These are phyloP conservation scores for Bassia scoparia DNA, from an alignment of 148 eudicot species.

Conservation along the genomic window DNA sequence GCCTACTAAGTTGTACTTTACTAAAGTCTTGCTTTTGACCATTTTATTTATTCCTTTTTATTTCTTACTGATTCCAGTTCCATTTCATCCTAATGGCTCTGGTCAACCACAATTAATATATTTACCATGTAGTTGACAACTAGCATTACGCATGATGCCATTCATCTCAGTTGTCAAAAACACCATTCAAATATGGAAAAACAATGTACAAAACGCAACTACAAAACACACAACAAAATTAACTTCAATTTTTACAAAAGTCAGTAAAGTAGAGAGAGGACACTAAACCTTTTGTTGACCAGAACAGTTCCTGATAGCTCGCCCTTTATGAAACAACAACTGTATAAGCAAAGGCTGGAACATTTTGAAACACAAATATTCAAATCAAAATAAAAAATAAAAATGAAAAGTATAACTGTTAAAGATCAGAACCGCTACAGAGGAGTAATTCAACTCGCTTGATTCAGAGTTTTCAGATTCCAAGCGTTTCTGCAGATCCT, in stretches of 20 bases:
- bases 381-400: no score
- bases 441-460: conserved; percentile 14
- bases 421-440: conserved; percentile 59
- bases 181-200: background rate
- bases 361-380: background rate
- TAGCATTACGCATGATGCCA: no score
- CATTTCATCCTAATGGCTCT: no score
- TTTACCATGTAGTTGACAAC: no score
- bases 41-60: no score
- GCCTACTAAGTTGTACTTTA: no score
- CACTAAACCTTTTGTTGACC: conserved; percentile 58
- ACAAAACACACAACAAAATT: no score
- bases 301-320: conserved; percentile 92
- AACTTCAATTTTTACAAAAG: background rate
- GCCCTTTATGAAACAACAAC: conserved; percentile 62
- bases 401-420: no score
- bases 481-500: conserved; percentile 25
- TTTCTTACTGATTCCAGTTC: no score
- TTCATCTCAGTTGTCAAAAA: no score
- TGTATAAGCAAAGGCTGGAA: conserved; percentile 81
- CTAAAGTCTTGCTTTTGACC: no score
- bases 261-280: background rate
- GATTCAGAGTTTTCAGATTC: conserved; percentile 20
- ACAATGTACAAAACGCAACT: background rate
- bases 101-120: no score